Percentiles rank a stretch among this genome's conserved stretches.
Conservation (phyloP, 768 basidiomycete genomes). For the Agaricus subrufescens region DNA sequence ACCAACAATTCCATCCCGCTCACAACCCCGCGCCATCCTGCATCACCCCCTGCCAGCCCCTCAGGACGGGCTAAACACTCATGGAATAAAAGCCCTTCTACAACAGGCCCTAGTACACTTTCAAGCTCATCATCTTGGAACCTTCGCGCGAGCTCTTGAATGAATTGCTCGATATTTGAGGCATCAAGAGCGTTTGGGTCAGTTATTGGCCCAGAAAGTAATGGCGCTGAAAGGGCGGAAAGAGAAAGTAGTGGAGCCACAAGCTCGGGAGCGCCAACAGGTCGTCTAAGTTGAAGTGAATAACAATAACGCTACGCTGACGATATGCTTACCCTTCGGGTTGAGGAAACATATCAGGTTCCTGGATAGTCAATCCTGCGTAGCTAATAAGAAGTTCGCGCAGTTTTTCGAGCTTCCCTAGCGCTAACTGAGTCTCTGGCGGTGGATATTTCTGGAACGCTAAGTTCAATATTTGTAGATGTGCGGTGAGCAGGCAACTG, state of each 20-base stretch:
- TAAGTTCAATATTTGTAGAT: not conserved
- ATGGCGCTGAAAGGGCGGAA: slow-evolving; percentile 62
- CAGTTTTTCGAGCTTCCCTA: slow-evolving; percentile 63
- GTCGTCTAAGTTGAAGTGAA: slow-evolving; percentile 40
- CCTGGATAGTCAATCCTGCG: slow-evolving; percentile 83
- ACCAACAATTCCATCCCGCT: slow-evolving; percentile 78
- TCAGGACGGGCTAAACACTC: slow-evolving; percentile 59
- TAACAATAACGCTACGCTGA: not conserved
- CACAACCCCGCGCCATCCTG: slow-evolving; percentile 83
- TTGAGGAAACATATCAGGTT: slow-evolving; percentile 93
- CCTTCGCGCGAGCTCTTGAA: slow-evolving; percentile 77
- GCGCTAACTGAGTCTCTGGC: slow-evolving; percentile 57
- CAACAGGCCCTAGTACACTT: slow-evolving; percentile 71
- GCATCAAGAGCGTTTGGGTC: slow-evolving; percentile 50
- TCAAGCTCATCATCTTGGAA: slow-evolving; percentile 82
- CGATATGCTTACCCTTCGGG: slow-evolving; percentile 56
- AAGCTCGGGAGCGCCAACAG: slow-evolving; percentile 75
- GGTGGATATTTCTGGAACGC: slow-evolving; percentile 52
- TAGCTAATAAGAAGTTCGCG: slow-evolving; percentile 86
- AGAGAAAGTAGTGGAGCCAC: slow-evolving; percentile 76
- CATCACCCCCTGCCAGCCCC: slow-evolving; percentile 67
- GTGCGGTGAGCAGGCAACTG: not conserved
- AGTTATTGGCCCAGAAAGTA: slow-evolving; percentile 43
- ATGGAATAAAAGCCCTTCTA: slow-evolving; percentile 59
- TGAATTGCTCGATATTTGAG: slow-evolving; percentile 71